These are phyloP conservation scores for Saksenaea vasiformis DNA, from an alignment of 371 early-diverging fungal species.

Conservation along the genomic window DNA sequence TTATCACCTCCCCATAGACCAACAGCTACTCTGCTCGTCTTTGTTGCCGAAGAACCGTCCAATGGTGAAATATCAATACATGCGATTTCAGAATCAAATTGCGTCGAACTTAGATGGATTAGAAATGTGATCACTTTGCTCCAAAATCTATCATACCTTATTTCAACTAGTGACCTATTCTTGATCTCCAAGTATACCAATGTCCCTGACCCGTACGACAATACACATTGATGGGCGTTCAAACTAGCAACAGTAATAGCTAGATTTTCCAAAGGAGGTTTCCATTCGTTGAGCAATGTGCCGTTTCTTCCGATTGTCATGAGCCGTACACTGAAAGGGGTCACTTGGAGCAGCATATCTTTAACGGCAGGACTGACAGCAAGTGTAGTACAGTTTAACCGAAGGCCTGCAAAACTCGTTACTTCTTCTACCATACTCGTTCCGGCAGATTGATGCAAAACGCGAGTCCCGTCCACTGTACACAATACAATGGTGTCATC, in stretches of 20 bases:
- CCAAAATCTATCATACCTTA: slow-evolving; percentile 35
- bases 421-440: slow-evolving; percentile 34
- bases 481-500: slow-evolving; percentile 57
- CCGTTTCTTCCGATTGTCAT: slow-evolving; percentile 25
- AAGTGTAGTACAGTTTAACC: slow-evolving; percentile 29
- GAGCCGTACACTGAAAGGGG: slow-evolving; percentile 53
- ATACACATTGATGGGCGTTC: slow-evolving; percentile 51
- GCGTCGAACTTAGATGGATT: slow-evolving; percentile 26
- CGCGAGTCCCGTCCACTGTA: slow-evolving; percentile 38
- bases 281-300: slow-evolving; percentile 55
- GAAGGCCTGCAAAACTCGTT: slow-evolving; percentile 16
- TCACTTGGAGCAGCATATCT: slow-evolving; percentile 54
- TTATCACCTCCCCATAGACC: slow-evolving; percentile 70
- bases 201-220: slow-evolving; percentile 56
- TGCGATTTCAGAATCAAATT: slow-evolving; percentile 62
- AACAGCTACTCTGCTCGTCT: slow-evolving; percentile 51
- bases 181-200: slow-evolving; percentile 63
- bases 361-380: slow-evolving; percentile 16
- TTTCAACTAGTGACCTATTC: slow-evolving; percentile 36
- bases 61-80: slow-evolving; percentile 61
- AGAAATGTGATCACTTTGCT: background rate
- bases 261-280: slow-evolving; percentile 31
- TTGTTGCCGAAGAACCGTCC: slow-evolving; percentile 22
- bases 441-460: slow-evolving; percentile 8
- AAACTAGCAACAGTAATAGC: slow-evolving; percentile 60